phyloP scores from a whole-genome alignment of 108 stramenopile species.

The Pseudonitzschia multistriata region DNA sequence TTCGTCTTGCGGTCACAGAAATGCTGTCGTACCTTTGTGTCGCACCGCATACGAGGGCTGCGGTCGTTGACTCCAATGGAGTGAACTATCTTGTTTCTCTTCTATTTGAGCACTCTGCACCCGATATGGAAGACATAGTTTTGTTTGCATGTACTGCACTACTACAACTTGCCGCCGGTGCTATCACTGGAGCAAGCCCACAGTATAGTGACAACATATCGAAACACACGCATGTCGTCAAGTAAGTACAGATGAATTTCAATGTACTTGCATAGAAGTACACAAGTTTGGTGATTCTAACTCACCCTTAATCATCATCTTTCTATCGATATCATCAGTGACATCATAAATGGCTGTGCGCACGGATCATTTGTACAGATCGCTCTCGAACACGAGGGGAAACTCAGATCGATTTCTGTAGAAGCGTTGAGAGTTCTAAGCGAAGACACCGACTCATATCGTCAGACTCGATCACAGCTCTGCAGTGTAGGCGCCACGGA shows the following conservation, averaged over 20 bases:
- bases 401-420: constrained; percentile 46
- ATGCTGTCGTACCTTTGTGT: constrained; percentile 58
- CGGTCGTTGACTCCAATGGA: constrained; percentile 52
- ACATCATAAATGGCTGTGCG: constrained; percentile 62
- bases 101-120: constrained; percentile 36
- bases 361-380: constrained; percentile 55
- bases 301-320: neutral
- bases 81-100: constrained; percentile 49
- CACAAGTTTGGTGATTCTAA: neutral
- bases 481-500: constrained; percentile 46
- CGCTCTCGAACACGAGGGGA: constrained; percentile 37
- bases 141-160: constrained; percentile 51
- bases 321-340: constrained; percentile 39
- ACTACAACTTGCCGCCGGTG: constrained; percentile 55
- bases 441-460: constrained; percentile 46
- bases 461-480: constrained; percentile 45
- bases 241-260: constrained; percentile 37
- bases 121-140: constrained; percentile 34
- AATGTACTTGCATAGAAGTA: neutral
- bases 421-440: constrained; percentile 57
- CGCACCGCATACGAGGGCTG: constrained; percentile 64
- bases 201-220: constrained; percentile 6
- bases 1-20: constrained; percentile 48
- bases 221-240: constrained; percentile 25
- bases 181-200: constrained; percentile 34